Conservation (phyloP, 1,284 basidiomycete genomes). For the Leccinum pachyderme region DNA sequence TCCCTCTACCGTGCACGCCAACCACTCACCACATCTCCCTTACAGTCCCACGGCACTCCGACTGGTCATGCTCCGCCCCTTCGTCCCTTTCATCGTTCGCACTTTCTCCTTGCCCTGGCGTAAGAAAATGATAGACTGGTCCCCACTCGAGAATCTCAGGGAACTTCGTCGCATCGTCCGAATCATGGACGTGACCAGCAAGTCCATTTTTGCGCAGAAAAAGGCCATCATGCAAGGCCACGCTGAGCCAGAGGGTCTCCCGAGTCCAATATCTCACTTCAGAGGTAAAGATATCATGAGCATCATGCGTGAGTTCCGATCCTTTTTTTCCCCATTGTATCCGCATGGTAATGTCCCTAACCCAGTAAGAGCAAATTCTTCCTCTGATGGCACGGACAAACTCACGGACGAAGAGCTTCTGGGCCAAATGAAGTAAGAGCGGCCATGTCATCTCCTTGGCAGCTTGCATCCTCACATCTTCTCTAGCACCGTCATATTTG, state of each 20-base stretch:
- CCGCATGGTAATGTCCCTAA: neutral
- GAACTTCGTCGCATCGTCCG: conserved; percentile 45
- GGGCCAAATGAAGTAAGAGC: conserved; percentile 34
- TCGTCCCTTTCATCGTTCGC: conserved; percentile 46
- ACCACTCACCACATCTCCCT: conserved; percentile 1
- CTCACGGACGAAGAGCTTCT: conserved; percentile 35
- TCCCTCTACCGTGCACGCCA: neutral
- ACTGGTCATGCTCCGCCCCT: conserved; percentile 45
- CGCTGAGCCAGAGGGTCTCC: conserved; percentile 19
- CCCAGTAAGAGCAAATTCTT: conserved; percentile 32
- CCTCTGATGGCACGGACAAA: conserved; percentile 28
- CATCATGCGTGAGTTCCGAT: conserved; percentile 41
- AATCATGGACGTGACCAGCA: conserved; percentile 47
- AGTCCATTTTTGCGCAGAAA: conserved; percentile 40
- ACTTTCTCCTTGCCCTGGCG: conserved; percentile 44
- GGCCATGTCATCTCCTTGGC: neutral
- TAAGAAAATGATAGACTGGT: conserved; percentile 44
- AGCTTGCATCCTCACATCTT: neutral
- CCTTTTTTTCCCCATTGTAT: neutral
- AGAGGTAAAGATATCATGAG: conserved; percentile 49
- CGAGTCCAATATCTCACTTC: conserved; percentile 12
- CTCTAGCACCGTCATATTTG: conserved; percentile 37
- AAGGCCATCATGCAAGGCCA: conserved; percentile 27
- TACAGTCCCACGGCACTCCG: conserved; percentile 46
- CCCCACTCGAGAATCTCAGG: conserved; percentile 41